Base-by-base conservation (phyloP, 129 eudicot species). In the Ambrosia trifida region DNA sequence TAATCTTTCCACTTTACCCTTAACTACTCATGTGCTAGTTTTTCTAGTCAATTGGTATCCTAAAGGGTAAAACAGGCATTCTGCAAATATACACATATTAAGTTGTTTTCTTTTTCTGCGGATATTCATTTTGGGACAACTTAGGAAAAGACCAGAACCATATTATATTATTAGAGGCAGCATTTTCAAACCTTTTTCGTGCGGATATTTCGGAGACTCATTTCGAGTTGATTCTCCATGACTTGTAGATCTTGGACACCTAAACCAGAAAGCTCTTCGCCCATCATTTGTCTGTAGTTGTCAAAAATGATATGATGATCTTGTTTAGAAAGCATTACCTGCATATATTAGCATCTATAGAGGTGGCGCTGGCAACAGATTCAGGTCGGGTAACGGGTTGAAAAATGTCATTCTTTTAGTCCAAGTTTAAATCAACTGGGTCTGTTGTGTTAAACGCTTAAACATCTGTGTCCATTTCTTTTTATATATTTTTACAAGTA, bases 201-300 rank as follows among this genome's bases (percentile, higher is more conserved):
- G 36, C 91, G 97, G 74, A 87, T 77, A 46, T 83, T 79, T 14
- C 84, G 77, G 11, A 87, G 84, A 83, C 97, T 90, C 86, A 79
- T 85, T 70, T 90, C 97, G 33, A 90, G 81, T 81, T 85, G 89
- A 78, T 56, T 83, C 78, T 90, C 97, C 76, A 87, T 51, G 74
- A 83, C 80, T 56, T 90, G 95, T 78, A 90, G 83, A 31, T 87
- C 97, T 79, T 85, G 88, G 76, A 85, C 85, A 83, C 73, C 79
- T 69, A 90, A 81, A 61, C 91, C 95, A 46, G 90, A 73, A 30
- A 90, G 89, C 75, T 87, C 96, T 78, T 90, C 91, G 36, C 95
- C 97, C 89, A 85, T 81, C 80, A 92, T 85, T 77, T 83, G 83
- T 86, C 98, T 92, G 66, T 33, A 70, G 24, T 63, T 19, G 19